Conservation (phyloP, 2,329 filamentous ascomycete genomes). For the Trichoderma sp. region DNA sequence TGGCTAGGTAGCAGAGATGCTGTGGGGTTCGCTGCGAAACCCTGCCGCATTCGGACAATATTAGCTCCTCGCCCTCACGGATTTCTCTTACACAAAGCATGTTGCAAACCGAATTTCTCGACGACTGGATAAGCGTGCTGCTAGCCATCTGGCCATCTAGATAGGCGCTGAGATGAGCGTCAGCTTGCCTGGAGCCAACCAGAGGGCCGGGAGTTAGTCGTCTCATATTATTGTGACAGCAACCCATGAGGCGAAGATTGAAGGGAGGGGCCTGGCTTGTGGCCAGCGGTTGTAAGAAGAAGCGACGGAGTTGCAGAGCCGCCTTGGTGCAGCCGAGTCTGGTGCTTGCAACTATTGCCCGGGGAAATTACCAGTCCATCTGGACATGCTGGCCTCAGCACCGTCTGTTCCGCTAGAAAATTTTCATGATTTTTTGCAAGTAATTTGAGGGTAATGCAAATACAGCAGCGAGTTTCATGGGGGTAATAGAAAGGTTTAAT, state of each 20-base stretch:
- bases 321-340: slow-evolving; percentile 5
- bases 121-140: slow-evolving; percentile 34
- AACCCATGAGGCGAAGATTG: slow-evolving; percentile 23
- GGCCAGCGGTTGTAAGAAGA: slow-evolving; percentile 20
- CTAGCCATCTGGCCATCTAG: slow-evolving; percentile 32
- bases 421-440: slow-evolving; percentile 10
- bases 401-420: not conserved
- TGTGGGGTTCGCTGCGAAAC: slow-evolving; percentile 26
- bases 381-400: not conserved
- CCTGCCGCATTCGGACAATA: slow-evolving; percentile 28
- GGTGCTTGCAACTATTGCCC: slow-evolving; percentile 2
- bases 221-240: slow-evolving; percentile 24
- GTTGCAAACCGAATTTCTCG: slow-evolving; percentile 41
- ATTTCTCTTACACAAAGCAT: slow-evolving; percentile 46
- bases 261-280: slow-evolving; percentile 15
- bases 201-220: slow-evolving; percentile 21
- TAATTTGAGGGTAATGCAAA: slow-evolving; percentile 26
- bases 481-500: slow-evolving; percentile 31
- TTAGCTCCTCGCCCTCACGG: slow-evolving; percentile 36
- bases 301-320: slow-evolving; percentile 17
- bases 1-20: slow-evolving; percentile 16
- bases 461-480: slow-evolving; percentile 25
- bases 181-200: slow-evolving; percentile 33
- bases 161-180: slow-evolving; percentile 31
- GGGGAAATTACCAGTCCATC: slow-evolving; percentile 1